These are phyloP conservation scores for Suhomyces yuchorum DNA, from an alignment of 1,139 yeast genomes.

Conservation along the genomic window DNA sequence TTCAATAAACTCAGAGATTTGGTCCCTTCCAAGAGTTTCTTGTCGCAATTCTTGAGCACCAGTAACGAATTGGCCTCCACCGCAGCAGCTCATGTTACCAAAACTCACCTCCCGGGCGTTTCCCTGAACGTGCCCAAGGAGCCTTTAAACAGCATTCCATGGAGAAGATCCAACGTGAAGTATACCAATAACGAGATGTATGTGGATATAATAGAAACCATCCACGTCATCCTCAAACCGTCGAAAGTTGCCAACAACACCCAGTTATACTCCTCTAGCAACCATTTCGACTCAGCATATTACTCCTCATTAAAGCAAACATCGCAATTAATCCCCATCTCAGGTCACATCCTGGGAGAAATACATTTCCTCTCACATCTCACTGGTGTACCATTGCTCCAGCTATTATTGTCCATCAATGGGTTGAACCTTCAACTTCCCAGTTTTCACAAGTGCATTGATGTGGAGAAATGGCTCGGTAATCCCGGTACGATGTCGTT, in stretches of 20 bases:
- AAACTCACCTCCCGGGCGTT: constrained; percentile 2
- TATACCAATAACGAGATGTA: constrained; percentile 79
- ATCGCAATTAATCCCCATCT: constrained; percentile 40
- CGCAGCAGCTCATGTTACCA: constrained; percentile 16
- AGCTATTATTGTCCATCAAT: constrained; percentile 50
- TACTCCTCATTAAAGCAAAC: constrained; percentile 21
- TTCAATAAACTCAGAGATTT: constrained; percentile 68
- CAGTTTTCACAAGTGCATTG: constrained; percentile 61
- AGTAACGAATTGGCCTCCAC: constrained; percentile 36
- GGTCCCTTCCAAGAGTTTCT: constrained; percentile 59
- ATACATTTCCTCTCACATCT: constrained; percentile 66
- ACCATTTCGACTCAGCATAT: constrained; percentile 22
- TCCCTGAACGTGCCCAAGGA: neutral
- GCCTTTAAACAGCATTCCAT: constrained; percentile 49
- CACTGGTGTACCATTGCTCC: constrained; percentile 75
- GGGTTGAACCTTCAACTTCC: constrained; percentile 52
- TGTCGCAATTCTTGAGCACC: constrained; percentile 40
- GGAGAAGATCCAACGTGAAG: constrained; percentile 70
- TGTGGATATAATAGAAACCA: constrained; percentile 70
- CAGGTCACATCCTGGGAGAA: constrained; percentile 66
- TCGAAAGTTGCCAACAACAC: constrained; percentile 8
- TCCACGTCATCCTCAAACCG: constrained; percentile 49
- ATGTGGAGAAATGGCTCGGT: constrained; percentile 45
- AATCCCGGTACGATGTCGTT: constrained; percentile 54
- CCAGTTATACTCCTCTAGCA: constrained; percentile 12